Conservation (phyloP, 192 early-diverging fungal genomes). For the Coemansia guatemalensis region DNA sequence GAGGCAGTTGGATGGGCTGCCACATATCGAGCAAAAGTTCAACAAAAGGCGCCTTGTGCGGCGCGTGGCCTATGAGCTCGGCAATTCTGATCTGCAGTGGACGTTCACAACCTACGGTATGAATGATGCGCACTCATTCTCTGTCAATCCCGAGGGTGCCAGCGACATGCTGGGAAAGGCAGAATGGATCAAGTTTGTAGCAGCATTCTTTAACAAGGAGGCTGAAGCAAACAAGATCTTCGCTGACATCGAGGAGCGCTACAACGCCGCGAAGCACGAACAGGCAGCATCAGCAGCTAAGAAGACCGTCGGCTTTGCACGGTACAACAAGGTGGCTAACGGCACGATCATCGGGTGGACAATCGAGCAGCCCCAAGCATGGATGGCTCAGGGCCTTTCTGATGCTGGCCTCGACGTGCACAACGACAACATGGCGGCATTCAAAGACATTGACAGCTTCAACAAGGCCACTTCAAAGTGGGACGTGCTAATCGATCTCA, state of each 20-base stretch:
- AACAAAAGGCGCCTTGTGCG: conserved; percentile 21
- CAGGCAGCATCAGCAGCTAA: conserved; percentile 6
- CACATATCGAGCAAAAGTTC: conserved; percentile 37
- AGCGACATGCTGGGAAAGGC: conserved; percentile 46
- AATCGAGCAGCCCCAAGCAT: conserved; percentile 36
- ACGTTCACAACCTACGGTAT: conserved; percentile 55
- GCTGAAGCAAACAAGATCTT: conserved; percentile 44
- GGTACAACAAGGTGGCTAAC: conserved; percentile 51
- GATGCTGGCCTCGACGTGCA: conserved; percentile 60
- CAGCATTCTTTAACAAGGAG: conserved; percentile 42
- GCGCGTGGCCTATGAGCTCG: conserved; percentile 49
- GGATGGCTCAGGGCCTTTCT: conserved; percentile 55
- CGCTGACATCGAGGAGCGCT: conserved; percentile 33
- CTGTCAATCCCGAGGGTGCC: conserved; percentile 40
- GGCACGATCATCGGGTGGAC: conserved; percentile 44
- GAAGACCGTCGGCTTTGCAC: conserved; percentile 34
- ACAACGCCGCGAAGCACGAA: conserved; percentile 32
- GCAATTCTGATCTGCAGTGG: conserved; percentile 53
- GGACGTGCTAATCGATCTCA: conserved; percentile 64
- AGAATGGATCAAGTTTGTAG: conserved; percentile 49
- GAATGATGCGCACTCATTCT: conserved; percentile 43
- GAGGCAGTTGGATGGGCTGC: conserved; percentile 51
- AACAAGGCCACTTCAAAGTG: conserved; percentile 53
- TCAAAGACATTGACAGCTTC: conserved; percentile 50
- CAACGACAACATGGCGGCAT: conserved; percentile 23